Base-by-base conservation (phyloP, 2,329 filamentous ascomycete species). In the Scedosporium apiospermum region DNA sequence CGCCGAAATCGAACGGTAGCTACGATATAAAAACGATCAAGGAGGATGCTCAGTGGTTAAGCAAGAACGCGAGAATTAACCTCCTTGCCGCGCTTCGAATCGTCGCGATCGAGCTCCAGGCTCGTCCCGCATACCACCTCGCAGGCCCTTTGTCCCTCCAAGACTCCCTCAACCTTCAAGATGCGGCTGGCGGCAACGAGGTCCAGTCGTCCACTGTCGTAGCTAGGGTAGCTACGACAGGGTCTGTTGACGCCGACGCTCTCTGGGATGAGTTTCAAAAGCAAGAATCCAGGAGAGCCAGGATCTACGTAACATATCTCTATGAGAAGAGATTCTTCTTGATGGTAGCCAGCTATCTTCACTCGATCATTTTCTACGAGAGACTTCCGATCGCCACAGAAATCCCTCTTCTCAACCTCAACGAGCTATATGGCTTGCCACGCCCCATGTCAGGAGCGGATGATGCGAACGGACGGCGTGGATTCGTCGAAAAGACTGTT, bases 41-140 rank as follows among this genome's bases (percentile, higher is more conserved):
- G 76, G 84, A 85, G 57, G 93, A 98, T 77, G 84, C 91, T 41
- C 73, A 89, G 67, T 98, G 93, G 92, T 78, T 99, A 65, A 93
- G 91, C 74, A 85, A 88, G 69, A 85, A 88, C 70, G 85, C 87
- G 60, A 81, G 84, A 55, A 85, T 97, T 66, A 91, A 95, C 73
- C 87, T 97, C 72, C 79, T 95, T 53, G 85, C 88, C 12, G 92
- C 93, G 27, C 79, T 99, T 69, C 85, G 95, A 64, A 80, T 96
- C 53, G 88, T 88, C 2, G 78, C 96, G 6, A 76, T 95, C 57
- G 95, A 98, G 80, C 90, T 89, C 80, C 93, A 98, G 75, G 84
- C 83, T 66, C 85, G 91, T 42, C 79, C 91, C n/a, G 80, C 85
- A n/a, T 80, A 81, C 57, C 87, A 92, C 68, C 82, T 97, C 1